Evolutionary conservation across 2,329 filamentous ascomycete species (phyloP), one percentile per base, ranked within the genome.

Genomic region (Colletotrichum sublineola): DNA sequence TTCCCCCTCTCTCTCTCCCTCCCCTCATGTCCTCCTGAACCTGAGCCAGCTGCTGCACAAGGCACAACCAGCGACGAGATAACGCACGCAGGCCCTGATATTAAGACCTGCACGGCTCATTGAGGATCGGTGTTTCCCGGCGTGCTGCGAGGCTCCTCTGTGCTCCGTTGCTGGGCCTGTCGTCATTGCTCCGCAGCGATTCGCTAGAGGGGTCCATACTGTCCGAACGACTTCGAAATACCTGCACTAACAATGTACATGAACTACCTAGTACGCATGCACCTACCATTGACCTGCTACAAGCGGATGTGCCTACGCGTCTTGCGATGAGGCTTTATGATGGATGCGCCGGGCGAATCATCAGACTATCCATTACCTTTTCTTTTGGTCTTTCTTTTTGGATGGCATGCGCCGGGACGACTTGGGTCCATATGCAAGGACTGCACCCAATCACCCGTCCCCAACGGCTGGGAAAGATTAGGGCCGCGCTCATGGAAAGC

Each of bases 341-440:
- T 15, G 20, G 24, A 46, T 29, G 20, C 62, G n/a, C 50, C 50
- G 14, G 48, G 36, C 53, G 46, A 52, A 58, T 11, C 31, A 46
- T 11, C 50, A 53, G 29, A 48, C 33, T 24, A 46, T 8, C 8
- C 58, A 58, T 63, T 53, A 61, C 55, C 50, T 65, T 69, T 72
- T 31, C 31, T 12, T 14, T 24, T 50, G 24, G 5, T 12, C 4
- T 18, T 8, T 3, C 12, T 33, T 69, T 46, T 42, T 61, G 12
- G 31, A 56, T 55, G 55, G 60, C 67, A 73, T 42, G 31, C 46
- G 58, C 64, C 60, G 52, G 24, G 20, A 58, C 65, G 53, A 70
- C 38, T 63, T 31, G 70, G 70, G 55, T n/a, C 38, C 12, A 15
- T 42, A 68, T 69, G 69, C 69, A 72, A 68, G 65, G 65, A 53